Evolutionary conservation across 495 filamentous ascomycete species (phyloP), one percentile per base, ranked within the genome.

Genomic region (Barbatosphaeria neglecta): DNA sequence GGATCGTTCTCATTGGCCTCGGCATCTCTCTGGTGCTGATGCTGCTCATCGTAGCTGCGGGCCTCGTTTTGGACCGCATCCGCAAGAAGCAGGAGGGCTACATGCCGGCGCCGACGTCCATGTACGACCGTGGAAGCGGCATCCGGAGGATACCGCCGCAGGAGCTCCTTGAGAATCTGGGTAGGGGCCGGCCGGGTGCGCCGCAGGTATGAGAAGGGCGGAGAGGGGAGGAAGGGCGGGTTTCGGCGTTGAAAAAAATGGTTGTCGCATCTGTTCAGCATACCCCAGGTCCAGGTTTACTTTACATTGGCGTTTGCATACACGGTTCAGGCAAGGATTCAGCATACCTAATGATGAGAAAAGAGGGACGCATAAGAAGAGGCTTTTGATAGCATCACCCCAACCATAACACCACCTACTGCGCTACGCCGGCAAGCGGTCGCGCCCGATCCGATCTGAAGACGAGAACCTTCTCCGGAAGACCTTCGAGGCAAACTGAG

Each of bases 1-100:
- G 94, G 51, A 76, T 96, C 24, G 85, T 96, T 15, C 75, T 99
- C 24, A 90, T 99, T 40, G 83, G 81, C n/a, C 82, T 99, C 46
- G 94, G 84, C 40, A 86, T 92, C 50, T 82, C 92, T 0, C 77
- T 97, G 7, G 89, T 74, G 41, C 77, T 90, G 49, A 86, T 90
- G 58, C 86, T 96, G 64, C 69, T 95, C 37, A 78, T 99, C 41
- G 89, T 99, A 46, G 76, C 86, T 19, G 75, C 80, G 23, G 92
- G 92, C 47, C 75, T 97, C 46, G 67, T 94, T 46, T 69, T 87
- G 24, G 90, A 95, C 60, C 82, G 88, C 45, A 74, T 86, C 38
- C 84, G 92, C 56, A 83, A 89, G 54, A 81, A 78, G 64, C 76
- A 82, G 28, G 87, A 95, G 60, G 93, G 92, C 35, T 97, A 97